Base-by-base conservation (phyloP, 140 eudicot species). In the Flaveria floridana region DNA sequence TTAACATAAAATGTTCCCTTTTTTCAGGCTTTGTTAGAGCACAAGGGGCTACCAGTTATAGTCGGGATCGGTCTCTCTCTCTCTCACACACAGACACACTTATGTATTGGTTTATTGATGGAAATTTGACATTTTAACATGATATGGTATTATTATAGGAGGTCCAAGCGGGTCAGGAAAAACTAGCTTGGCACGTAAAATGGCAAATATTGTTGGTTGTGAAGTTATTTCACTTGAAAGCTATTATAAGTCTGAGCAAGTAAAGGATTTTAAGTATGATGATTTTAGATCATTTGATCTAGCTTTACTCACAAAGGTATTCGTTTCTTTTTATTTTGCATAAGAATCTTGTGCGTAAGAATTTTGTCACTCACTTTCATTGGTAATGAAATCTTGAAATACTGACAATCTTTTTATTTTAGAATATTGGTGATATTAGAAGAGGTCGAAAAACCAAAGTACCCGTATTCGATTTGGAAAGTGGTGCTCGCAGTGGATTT, bases 151-250 rank as follows among this genome's bases (percentile, higher is more conserved):
- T 82, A 28, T 23, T 80, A 26, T 79, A 93, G 98, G 99, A 68
- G 99, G 99, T 74, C 99, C 99, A 75, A 91, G 99, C 76, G 99
- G 99, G 76, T 95, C 99, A 9, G 99, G 99, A 4, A 95, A 95
- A 86, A 95, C 99, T 30, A 95, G 99, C 84, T 82, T 95, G 87
- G 99, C 99, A 64, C 97, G 89, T 76, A 95, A 95, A 87, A 95
- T 95, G 99, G 99, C 99, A 23, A 91, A 91, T 77, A 95, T 95
- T 34, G 96, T 95, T 83, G 99, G 99, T 21, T 95, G 99, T 86
- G 97, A 95, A 85, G 99, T 95, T 62, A 86, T 95, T 71, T 95
- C 97, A 58, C 96, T 95, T 57, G 99, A 95, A 84, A 95, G 92
- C 85, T 95, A 95, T 84, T 91, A 85, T 75, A 91, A 84, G 77